Base-by-base conservation (phyloP, 805 yeast genomes). In the Saccharomyces eubayanus region DNA sequence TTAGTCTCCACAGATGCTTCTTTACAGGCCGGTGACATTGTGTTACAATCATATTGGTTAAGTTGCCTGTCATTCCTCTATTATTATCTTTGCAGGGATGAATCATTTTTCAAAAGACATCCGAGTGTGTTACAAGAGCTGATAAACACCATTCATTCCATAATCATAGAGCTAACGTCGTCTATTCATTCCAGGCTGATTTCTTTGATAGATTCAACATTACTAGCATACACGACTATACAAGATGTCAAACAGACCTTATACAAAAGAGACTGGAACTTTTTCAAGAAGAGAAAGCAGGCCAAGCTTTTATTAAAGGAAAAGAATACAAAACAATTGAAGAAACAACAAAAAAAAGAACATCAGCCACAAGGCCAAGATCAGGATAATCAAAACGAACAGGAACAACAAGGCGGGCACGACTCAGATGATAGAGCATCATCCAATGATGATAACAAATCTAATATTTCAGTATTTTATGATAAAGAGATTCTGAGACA, bases 31-130 rank as follows among this genome's bases (percentile, higher is more conserved):
- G 85, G 84, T 31, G 92, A 87, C 63, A 83, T 86, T 53, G 87
- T 87, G 16, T 65, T 77, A 45, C 77, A 85, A 57, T 85, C 96
- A 50, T 92, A 89, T 67, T 94, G 98, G 98, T 78, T 94, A 40
- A 83, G 96, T 4, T 85, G 87, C 28, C 66, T 87, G 47, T 87
- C 87, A 55, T 83, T 87, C 59, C 71, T 92, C 50, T 84, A 85
- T 62, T 92, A 86, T 67, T 92, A 89, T 68, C 65, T 92, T 31
- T 73, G 81, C 46, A 82, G 87, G 56, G 94, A 86, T 62, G 85
- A 81, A 12, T 69, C 72, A 0, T 76, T 85, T 51, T 83, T 81
- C 66, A 62, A 67, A 24, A 72, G 71, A 49, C 79, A 82, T 56
- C 89, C 91, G 2, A 65, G 70, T 14, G 71, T 83, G 30, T 65